Conservation (phyloP, 2,329 filamentous ascomycete genomes). For the Aspergillus sp. region DNA sequence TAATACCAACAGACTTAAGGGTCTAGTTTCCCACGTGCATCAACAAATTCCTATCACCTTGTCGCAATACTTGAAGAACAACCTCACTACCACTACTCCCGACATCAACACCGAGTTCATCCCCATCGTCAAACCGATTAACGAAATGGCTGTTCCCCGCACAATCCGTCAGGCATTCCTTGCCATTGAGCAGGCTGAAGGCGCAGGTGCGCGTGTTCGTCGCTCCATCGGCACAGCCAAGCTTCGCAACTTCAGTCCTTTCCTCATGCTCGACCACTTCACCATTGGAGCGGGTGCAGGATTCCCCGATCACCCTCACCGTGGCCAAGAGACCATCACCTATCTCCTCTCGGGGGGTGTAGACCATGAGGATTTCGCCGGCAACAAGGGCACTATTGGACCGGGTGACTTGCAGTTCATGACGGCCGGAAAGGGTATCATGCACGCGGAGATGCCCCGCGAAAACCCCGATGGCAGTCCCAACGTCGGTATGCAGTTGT, state of each 20-base stretch:
- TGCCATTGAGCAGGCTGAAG: constrained; percentile 81
- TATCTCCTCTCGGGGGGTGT: constrained; percentile 82
- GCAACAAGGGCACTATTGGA: constrained; percentile 76
- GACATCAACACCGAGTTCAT: constrained; percentile 1
- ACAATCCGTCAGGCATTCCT: constrained; percentile 78
- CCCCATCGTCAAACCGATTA: constrained; percentile 22
- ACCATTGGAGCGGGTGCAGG: constrained; percentile 72
- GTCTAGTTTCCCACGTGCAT: constrained; percentile 14
- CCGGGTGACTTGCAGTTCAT: constrained; percentile 95
- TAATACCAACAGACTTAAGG: constrained; percentile 13
- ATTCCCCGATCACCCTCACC: constrained; percentile 81
- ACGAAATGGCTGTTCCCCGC: constrained; percentile 64
- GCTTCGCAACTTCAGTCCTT: constrained; percentile 82
- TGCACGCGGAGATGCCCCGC: constrained; percentile 92
- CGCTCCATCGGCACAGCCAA: constrained; percentile 80
- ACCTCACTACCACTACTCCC: constrained; percentile 5
- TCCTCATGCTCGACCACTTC: constrained; percentile 96
- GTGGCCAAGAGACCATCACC: constrained; percentile 85
- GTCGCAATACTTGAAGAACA: constrained; percentile 10
- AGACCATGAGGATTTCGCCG: constrained; percentile 89
- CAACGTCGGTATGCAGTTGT: constrained; percentile 87
- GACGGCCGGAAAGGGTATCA: constrained; percentile 87
- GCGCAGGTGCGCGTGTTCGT: constrained; percentile 79
- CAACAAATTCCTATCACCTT: constrained; percentile 11
- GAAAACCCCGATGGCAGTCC: constrained; percentile 69